phyloP scores from a whole-genome alignment of 192 early-diverging fungal species.

The Phlyctochytrium bullatum region DNA sequence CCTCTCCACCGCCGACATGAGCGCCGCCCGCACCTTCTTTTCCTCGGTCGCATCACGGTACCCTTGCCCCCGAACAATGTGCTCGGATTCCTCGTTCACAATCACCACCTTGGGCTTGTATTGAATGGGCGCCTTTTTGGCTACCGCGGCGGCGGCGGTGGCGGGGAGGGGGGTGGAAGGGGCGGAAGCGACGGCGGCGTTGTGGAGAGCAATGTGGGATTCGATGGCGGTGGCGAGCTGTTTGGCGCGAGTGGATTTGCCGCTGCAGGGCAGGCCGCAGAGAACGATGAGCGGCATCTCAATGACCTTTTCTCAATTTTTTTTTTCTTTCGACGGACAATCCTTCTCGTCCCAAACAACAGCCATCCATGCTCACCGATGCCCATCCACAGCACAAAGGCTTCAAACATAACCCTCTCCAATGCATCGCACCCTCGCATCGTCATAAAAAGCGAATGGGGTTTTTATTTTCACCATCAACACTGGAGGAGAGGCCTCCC shows the following conservation, averaged over 20 bases:
- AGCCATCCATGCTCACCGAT: too few species aligned
- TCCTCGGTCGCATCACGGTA: constrained; percentile 71
- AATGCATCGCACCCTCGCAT: too few species aligned
- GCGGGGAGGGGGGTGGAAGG: not conserved
- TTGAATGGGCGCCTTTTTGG: not conserved
- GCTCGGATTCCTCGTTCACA: constrained; percentile 76
- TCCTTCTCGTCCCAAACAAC: too few species aligned
- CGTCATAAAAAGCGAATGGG: too few species aligned
- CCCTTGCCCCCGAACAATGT: constrained; percentile 52
- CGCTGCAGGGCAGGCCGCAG: constrained; percentile 83
- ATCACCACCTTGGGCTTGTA: constrained; percentile 49
- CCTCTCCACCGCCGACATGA: constrained; percentile 90
- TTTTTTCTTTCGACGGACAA: too few species aligned
- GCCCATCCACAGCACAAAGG: too few species aligned
- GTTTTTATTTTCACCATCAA: too few species aligned
- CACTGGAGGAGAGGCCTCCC: too few species aligned
- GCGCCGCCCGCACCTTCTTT: constrained; percentile 80
- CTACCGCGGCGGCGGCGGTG: not conserved
- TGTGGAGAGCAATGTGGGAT: constrained; percentile 21
- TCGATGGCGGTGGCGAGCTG: constrained; percentile 67
- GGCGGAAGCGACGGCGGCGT: constrained; percentile 1
- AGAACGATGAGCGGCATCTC: constrained; percentile 90
- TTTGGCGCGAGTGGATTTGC: constrained; percentile 80
- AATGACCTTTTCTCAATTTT: not conserved
- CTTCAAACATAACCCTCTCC: too few species aligned